Conservation (phyloP, 2,329 filamentous ascomycete species). For the Talaromyces sp. region DNA sequence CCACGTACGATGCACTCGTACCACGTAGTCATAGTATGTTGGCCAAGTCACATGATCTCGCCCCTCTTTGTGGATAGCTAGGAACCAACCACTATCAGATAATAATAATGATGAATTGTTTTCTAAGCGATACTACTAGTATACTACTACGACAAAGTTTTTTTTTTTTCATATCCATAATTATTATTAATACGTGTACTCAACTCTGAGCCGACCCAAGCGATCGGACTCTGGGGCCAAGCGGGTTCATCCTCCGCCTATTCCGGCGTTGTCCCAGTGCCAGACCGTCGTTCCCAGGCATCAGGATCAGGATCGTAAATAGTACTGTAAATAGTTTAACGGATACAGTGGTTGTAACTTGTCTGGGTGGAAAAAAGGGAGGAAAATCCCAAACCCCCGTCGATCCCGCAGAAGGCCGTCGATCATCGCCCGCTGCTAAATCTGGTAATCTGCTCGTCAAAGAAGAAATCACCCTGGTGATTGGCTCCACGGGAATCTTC, state of each 20-base stretch:
- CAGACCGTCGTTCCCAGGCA: not conserved
- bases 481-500: not conserved
- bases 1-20: too few relatives aligned
- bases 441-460: not conserved
- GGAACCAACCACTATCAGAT: not conserved
- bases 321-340: too few relatives aligned
- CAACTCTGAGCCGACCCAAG: not conserved
- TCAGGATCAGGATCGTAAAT: not conserved
- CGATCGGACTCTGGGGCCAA: not conserved
- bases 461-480: not conserved
- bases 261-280: not conserved
- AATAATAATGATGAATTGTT: too few relatives aligned
- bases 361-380: too few relatives aligned
- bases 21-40: not conserved
- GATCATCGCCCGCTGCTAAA: not conserved
- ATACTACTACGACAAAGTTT: not conserved
- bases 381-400: too few relatives aligned
- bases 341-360: too few relatives aligned
- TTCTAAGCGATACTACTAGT: too few relatives aligned
- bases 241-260: not conserved
- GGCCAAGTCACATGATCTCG: not conserved
- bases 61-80: not conserved
- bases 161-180: not conserved
- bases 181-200: too few relatives aligned
- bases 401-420: not conserved